Evolutionary conservation across 192 early-diverging fungal species (phyloP).

Genomic region (Entophlyctis luteolus): DNA sequence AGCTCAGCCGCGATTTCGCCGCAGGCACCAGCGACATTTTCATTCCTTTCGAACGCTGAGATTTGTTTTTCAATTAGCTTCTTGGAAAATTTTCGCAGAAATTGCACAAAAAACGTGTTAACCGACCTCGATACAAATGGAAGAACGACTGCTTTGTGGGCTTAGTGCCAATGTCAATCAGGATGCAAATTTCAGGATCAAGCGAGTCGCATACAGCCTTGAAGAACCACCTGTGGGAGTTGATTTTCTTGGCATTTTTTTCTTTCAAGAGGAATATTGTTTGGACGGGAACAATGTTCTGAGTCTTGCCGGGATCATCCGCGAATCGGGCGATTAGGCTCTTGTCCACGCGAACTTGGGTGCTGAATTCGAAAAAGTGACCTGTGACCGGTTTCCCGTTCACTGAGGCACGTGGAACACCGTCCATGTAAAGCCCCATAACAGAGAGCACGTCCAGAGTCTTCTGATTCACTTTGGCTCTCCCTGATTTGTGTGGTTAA

Average conservation of each 20-base stretch:
- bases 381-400: slow-evolving; percentile 44
- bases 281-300: slow-evolving; percentile 69
- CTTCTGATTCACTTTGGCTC: slow-evolving; percentile 67
- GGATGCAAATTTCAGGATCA: slow-evolving; percentile 64
- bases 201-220: slow-evolving; percentile 64
- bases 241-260: slow-evolving; percentile 83
- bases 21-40: slow-evolving; percentile 72
- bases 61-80: too few relatives aligned
- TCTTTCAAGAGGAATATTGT: slow-evolving; percentile 90
- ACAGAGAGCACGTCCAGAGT: slow-evolving; percentile 62
- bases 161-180: slow-evolving; percentile 77
- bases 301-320: slow-evolving; percentile 48
- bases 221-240: slow-evolving; percentile 71
- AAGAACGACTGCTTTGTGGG: slow-evolving; percentile 56
- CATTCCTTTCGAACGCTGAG: slow-evolving; percentile 66
- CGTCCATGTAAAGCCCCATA: slow-evolving; percentile 61
- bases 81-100: too few relatives aligned
- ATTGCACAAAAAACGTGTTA: too few relatives aligned
- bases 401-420: slow-evolving; percentile 39
- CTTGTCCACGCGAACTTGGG: slow-evolving; percentile 62
- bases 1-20: slow-evolving; percentile 68
- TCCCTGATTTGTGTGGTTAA: too few relatives aligned
- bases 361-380: slow-evolving; percentile 57
- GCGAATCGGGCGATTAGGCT: slow-evolving; percentile 63
- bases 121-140: slow-evolving; percentile 43